Evolutionary conservation across 306 rosid species (phyloP), one percentile per base, ranked within the genome.

Genomic region (Herpetospermum pedunculosum): DNA sequence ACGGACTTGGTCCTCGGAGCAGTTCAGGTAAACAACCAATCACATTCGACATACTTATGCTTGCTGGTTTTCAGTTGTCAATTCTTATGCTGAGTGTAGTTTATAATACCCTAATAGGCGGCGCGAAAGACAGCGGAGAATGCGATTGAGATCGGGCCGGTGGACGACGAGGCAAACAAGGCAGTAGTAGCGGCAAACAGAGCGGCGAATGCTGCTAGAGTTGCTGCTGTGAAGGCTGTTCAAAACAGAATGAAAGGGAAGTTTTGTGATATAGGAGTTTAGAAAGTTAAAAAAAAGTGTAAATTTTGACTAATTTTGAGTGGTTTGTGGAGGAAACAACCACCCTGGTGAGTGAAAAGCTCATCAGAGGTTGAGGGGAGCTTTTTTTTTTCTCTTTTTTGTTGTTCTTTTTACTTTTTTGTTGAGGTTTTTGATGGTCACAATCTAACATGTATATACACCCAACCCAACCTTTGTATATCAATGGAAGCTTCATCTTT

Each of bases 181-280:
- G 89, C 96, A 57, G 96, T 87, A 15, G 79, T 83, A 75, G 96
- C 92, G 41, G 96, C 99, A 1, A 95, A 90, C 75, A 84, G 89
- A 58, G 96, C 96, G 3, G 99, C 99, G 77, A 85, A 88, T 12
- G 99, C 97, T 37, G 97, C 97, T 50, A 85, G 99, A 91, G 97
- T 95, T 72, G 97, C 97, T 52, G 99, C 99, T 11, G 92, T 95
- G 46, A 95, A 92, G 79, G 97, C 99, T 38, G 99, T 95, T 81
- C 97, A 91, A 75, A 95, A 89, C 83, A 86, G 88, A 55, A 91
- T 95, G 85, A 89, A 92, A 78, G 99, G 99, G 54, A 87, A 89
- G 69, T 91, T 89, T 88, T 95, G 96, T 23, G 88, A 88, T 28
- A 83, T 87, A 44, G 68, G 41, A 58, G 97, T 86, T 78, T 84